Evolutionary conservation across 768 basidiomycete genomes (phyloP), one percentile per base, ranked within the genome.

Genomic region (Suillus bovinus): DNA sequence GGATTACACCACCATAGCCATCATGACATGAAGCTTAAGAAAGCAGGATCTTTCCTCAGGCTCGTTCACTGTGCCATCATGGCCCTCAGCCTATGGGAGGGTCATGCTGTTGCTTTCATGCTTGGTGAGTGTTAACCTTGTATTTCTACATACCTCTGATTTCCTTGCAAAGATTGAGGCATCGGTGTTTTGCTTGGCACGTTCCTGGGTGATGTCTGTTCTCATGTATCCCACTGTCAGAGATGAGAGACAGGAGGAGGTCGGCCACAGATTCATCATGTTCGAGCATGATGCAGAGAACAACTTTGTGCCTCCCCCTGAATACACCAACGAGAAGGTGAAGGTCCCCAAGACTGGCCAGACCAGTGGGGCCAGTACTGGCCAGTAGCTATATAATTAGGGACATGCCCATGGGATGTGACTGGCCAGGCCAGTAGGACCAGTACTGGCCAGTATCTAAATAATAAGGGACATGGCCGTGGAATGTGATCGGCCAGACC

Each of bases 121-220:
- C 82, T 94, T 20, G 92, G 91, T 85, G 57, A 68, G 84, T 80
- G 34, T 2, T 36, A 16, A 22, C 5, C 22, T 16, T 55, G 14
- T 36, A 24, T 24, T 5, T 8, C 22, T n/a, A 24, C 59, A 42
- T 64, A 36, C 24, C 16, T 44, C 54, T 62, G 61, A 36, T 38
- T 65, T 55, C 2, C 9, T 38, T 38, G 22, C 4, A 38, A 54
- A 91, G 90, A 91, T n/a, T 92, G 90, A 68, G 91, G 91, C 56
- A 84, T 93, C 58, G 92, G 92, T 60, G 91, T 93, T 50, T 82
- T 94, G 29, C 73, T 93, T 61, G 82, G 92, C 71, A 91, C 93
- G 87, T 68, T 91, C 71, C 71, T 93, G 83, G 82, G 91, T 93
- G 66, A 69, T 93, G 66, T 71, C 80, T 34, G 76, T 93, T 63